Conservation (phyloP, 2,329 filamentous ascomycete genomes). For the Berkeleyomyces rouxiae region DNA sequence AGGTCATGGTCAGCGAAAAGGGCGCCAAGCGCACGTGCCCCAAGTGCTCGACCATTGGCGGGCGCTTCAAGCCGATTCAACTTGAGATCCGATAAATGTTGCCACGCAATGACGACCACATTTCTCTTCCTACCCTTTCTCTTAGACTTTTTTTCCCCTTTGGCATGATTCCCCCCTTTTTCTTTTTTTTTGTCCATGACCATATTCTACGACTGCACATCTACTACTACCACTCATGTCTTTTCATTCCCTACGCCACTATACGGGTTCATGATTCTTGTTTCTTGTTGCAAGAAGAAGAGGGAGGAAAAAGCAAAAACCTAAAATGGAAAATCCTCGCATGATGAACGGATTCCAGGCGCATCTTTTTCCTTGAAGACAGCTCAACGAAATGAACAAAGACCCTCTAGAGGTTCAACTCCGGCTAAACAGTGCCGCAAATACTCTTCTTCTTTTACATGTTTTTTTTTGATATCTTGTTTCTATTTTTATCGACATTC, state of each 20-base stretch:
- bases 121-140: conserved; percentile 13
- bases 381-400: not conserved
- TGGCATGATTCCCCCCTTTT: conserved; percentile 8
- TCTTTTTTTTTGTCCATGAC: conserved; percentile 1
- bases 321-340: not conserved
- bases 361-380: not conserved
- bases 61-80: conserved; percentile 71
- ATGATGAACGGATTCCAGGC: not conserved
- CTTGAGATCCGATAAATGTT: conserved; percentile 53
- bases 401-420: not conserved
- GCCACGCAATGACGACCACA: not conserved
- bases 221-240: not conserved
- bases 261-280: conserved; percentile 7
- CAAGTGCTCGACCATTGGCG: conserved; percentile 61
- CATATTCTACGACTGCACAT: not conserved
- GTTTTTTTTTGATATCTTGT: not conserved
- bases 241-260: not conserved
- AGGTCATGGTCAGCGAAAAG: conserved; percentile 60
- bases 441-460: not conserved
- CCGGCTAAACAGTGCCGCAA: conserved; percentile 13
- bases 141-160: conserved; percentile 12
- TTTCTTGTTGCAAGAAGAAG: not conserved
- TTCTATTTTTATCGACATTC: not conserved
- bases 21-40: conserved; percentile 63
- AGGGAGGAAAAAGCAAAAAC: not conserved